Percentiles rank a stretch among this genome's conserved stretches.
Conservation (phyloP, 2,329 filamentous ascomycete species). For the Trichoderma afroharzianum region DNA sequence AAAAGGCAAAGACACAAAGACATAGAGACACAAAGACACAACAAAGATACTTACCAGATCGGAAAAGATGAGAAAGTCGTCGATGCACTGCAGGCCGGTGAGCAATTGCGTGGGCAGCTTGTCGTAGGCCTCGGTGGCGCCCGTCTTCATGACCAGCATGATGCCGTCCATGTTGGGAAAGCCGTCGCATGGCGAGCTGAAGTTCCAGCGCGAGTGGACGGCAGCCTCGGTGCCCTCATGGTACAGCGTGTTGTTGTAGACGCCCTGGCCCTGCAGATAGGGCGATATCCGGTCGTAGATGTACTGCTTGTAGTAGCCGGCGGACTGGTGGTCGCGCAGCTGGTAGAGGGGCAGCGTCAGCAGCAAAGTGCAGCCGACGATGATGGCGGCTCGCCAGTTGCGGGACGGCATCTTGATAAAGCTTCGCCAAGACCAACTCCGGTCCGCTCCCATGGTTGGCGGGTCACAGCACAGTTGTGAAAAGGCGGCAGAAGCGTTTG, state of each 20-base stretch:
- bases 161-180: conserved; percentile 44
- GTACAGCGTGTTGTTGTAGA: conserved; percentile 41
- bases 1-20: no score
- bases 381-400: conserved; percentile 27
- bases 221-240: conserved; percentile 33
- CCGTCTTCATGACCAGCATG: conserved; percentile 56
- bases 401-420: conserved; percentile 22
- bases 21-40: no score
- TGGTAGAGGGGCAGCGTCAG: conserved; percentile 32
- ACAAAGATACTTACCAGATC: conserved; percentile 39
- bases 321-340: conserved; percentile 26
- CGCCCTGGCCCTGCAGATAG: conserved; percentile 26
- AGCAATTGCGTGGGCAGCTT: conserved; percentile 54
- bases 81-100: conserved; percentile 51
- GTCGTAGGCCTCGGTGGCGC: conserved; percentile 52
- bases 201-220: conserved; percentile 36
- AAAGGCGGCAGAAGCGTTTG: not conserved
- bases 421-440: conserved; percentile 16
- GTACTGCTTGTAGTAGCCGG: conserved; percentile 25
- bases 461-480: not conserved
- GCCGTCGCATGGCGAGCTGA: conserved; percentile 36
- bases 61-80: conserved; percentile 55
- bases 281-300: conserved; percentile 31
- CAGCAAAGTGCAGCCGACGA: conserved; percentile 28
- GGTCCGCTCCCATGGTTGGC: conserved; percentile 21